These are phyloP conservation scores for Erysimum pusillum DNA, from an alignment of 441 rosid species.

Conservation along the genomic window DNA sequence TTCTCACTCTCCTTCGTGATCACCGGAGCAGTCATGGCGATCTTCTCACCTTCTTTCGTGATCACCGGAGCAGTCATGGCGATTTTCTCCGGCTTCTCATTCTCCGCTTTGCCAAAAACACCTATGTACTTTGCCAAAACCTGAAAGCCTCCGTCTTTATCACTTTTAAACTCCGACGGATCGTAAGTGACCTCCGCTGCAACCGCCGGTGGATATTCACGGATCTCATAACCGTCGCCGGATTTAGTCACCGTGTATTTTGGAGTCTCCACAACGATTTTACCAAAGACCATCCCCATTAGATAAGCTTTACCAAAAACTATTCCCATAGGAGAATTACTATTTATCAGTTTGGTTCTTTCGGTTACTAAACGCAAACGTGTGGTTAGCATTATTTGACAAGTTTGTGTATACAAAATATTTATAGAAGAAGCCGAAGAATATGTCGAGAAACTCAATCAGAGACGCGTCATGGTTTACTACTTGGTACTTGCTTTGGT, in stretches of 20 bases:
- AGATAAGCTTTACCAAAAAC: slow-evolving; percentile 55
- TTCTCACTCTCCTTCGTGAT: slow-evolving; percentile 69
- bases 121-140: slow-evolving; percentile 87
- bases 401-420: not conserved
- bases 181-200: slow-evolving; percentile 80
- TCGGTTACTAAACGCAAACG: slow-evolving; percentile 29
- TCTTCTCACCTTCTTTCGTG: slow-evolving; percentile 67
- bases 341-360: slow-evolving; percentile 22
- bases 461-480: not conserved
- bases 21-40: slow-evolving; percentile 90
- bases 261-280: slow-evolving; percentile 78
- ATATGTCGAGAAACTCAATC: slow-evolving; percentile 17
- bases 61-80: slow-evolving; percentile 91
- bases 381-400: slow-evolving; percentile 31
- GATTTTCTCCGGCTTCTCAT: slow-evolving; percentile 74
- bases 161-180: slow-evolving; percentile 69
- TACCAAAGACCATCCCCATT: slow-evolving; percentile 88
- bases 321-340: slow-evolving; percentile 54
- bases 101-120: slow-evolving; percentile 82
- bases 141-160: slow-evolving; percentile 81
- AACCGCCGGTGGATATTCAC: slow-evolving; percentile 73
- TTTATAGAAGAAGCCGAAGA: slow-evolving; percentile 8
- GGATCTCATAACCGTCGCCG: slow-evolving; percentile 72
- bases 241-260: slow-evolving; percentile 63
- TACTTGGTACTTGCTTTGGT: not conserved